Evolutionary conservation across 2,329 filamentous ascomycete species (phyloP).

Genomic region (Aspergillus hiratsukae): DNA sequence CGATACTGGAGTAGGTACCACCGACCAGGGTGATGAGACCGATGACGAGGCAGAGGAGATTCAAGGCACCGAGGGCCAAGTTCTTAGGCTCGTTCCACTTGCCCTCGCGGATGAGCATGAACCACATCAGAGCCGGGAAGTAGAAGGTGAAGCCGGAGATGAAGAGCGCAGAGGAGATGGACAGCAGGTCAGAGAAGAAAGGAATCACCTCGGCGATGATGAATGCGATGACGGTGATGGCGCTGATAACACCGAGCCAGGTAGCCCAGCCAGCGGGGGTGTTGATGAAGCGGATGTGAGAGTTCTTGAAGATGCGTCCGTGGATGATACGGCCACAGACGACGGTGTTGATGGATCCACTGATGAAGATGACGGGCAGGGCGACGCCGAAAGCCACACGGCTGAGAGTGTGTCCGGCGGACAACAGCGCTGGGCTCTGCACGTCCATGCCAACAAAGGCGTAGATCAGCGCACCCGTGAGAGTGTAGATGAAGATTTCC

Average conservation of each 20-base stretch:
- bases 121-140: slow-evolving; percentile 45
- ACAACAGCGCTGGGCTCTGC: slow-evolving; percentile 30
- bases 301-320: slow-evolving; percentile 31
- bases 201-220: slow-evolving; percentile 82
- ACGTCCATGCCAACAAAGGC: slow-evolving; percentile 30
- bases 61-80: slow-evolving; percentile 56
- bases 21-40: slow-evolving; percentile 70
- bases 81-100: slow-evolving; percentile 35
- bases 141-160: slow-evolving; percentile 88
- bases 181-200: slow-evolving; percentile 67
- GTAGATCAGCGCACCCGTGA: slow-evolving; percentile 26
- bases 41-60: slow-evolving; percentile 63
- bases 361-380: slow-evolving; percentile 35
- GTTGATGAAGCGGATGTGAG: slow-evolving; percentile 33
- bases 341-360: slow-evolving; percentile 34
- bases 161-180: slow-evolving; percentile 59
- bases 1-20: slow-evolving; percentile 67
- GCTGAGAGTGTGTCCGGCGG: slow-evolving; percentile 23
- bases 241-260: slow-evolving; percentile 25
- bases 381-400: slow-evolving; percentile 32
- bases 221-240: slow-evolving; percentile 74
- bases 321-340: slow-evolving; percentile 32
- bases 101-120: slow-evolving; percentile 26
- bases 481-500: slow-evolving; percentile 21
- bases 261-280: slow-evolving; percentile 32